phyloP scores from a whole-genome alignment of 495 filamentous ascomycete genomes.

The Penicillium pancosmium region DNA sequence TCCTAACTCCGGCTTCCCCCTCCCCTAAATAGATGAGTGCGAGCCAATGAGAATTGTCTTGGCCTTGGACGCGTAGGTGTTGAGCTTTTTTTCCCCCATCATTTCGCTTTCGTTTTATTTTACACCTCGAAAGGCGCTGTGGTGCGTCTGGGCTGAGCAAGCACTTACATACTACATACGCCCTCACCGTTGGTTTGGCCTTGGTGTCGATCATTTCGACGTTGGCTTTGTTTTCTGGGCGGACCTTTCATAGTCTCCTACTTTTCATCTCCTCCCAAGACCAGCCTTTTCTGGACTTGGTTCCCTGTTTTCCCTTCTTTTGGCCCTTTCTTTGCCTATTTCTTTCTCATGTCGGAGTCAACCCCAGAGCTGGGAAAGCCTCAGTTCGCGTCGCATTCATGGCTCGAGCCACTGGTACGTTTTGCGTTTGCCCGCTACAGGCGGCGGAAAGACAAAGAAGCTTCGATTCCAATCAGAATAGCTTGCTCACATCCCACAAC shows the following conservation, averaged over 20 bases:
- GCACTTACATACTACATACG: no score
- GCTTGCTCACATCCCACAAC: not conserved
- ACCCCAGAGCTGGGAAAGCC: conserved; percentile 35
- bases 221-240: not conserved
- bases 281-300: not conserved
- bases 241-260: not conserved
- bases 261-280: not conserved
- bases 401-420: conserved; percentile 63
- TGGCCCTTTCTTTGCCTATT: not conserved
- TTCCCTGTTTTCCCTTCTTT: not conserved
- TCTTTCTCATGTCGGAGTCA: conserved; percentile 5
- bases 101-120: not conserved
- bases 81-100: not conserved
- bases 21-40: not conserved
- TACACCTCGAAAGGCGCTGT: not conserved
- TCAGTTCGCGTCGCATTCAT: conserved; percentile 43
- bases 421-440: not conserved
- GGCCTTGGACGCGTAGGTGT: not conserved
- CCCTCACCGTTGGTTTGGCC: not conserved
- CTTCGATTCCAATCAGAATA: not conserved
- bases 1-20: not conserved
- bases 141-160: not conserved
- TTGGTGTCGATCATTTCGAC: not conserved
- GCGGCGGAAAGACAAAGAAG: not conserved
- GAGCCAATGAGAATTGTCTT: not conserved